Conservation (phyloP, 2,329 filamentous ascomycete species). For the Colletotrichum chlorophyti region DNA sequence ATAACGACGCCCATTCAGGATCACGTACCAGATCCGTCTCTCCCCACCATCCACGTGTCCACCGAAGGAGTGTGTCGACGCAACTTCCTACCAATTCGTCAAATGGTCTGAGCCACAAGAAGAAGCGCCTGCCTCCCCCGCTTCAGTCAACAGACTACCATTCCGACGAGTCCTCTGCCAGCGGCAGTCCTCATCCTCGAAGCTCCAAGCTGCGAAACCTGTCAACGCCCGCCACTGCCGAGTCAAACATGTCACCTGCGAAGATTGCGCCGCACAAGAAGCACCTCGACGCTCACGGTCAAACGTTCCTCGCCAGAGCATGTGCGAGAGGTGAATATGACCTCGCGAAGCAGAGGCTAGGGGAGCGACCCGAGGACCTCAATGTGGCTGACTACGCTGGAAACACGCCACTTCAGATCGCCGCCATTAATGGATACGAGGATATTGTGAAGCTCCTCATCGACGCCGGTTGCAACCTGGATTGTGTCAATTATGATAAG, state of each 20-base stretch:
- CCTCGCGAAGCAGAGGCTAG: conserved; percentile 74
- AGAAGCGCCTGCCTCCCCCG: conserved; percentile 66
- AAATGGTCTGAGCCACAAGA: conserved; percentile 65
- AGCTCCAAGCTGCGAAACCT: conserved; percentile 64
- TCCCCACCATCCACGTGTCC: conserved; percentile 61
- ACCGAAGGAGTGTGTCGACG: conserved; percentile 70
- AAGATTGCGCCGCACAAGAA: conserved; percentile 80
- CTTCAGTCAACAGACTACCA: conserved; percentile 69
- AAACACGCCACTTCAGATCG: conserved; percentile 96
- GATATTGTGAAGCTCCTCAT: conserved; percentile 90
- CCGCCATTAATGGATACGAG: conserved; percentile 83
- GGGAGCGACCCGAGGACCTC: conserved; percentile 84
- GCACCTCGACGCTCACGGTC: conserved; percentile 89
- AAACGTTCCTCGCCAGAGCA: conserved; percentile 88
- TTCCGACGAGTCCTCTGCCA: conserved; percentile 71
- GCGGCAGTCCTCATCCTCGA: conserved; percentile 65
- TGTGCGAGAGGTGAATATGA: conserved; percentile 87
- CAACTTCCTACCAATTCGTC: conserved; percentile 63
- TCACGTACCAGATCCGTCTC: conserved; percentile 59
- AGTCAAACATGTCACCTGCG: conserved; percentile 69
- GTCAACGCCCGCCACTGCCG: conserved; percentile 61
- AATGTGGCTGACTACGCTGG: conserved; percentile 92
- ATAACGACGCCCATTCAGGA: conserved; percentile 39
- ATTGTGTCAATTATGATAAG: conserved; percentile 80
- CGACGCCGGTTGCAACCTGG: conserved; percentile 81